Evolutionary conservation across 2,329 filamentous ascomycete genomes (phyloP).

Genomic region (Mycosphaerella arachidis): DNA sequence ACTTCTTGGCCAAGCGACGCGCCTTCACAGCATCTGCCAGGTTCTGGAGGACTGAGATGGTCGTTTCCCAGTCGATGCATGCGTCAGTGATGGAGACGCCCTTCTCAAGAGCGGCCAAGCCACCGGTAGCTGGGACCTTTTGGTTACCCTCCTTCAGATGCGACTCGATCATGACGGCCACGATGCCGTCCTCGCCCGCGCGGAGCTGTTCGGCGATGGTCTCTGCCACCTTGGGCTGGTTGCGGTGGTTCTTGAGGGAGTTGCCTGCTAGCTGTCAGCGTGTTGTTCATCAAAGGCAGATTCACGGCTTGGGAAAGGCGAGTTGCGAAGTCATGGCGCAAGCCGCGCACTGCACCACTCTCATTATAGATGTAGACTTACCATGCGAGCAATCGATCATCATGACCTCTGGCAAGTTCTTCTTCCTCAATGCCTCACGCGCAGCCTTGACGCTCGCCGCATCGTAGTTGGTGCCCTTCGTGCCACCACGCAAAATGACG

Average conservation of each 20-base stretch:
- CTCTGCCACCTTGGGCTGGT: slow-evolving; percentile 90
- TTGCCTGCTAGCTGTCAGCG: slow-evolving; percentile 59
- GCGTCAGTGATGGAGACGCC: slow-evolving; percentile 94
- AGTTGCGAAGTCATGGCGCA: not conserved
- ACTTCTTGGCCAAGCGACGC: slow-evolving; percentile 53
- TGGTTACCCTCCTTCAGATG: slow-evolving; percentile 80
- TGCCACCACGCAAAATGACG: slow-evolving; percentile 89
- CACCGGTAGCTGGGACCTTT: slow-evolving; percentile 74
- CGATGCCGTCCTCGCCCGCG: slow-evolving; percentile 78
- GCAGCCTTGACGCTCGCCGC: slow-evolving; percentile 73
- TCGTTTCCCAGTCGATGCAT: slow-evolving; percentile 90
- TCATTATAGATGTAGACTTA: slow-evolving; percentile 39
- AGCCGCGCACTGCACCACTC: not conserved
- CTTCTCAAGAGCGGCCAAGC: slow-evolving; percentile 71
- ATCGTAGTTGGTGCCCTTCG: slow-evolving; percentile 90
- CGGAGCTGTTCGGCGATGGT: slow-evolving; percentile 78
- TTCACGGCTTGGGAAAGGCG: too few relatives aligned
- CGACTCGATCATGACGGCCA: slow-evolving; percentile 98
- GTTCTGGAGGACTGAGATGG: slow-evolving; percentile 74
- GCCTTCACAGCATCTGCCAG: slow-evolving; percentile 78
- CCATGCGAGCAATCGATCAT: slow-evolving; percentile 99
- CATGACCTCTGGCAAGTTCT: slow-evolving; percentile 80
- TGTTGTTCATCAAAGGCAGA: not conserved
- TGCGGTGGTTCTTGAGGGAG: slow-evolving; percentile 94
- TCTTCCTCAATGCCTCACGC: slow-evolving; percentile 73